Base-by-base conservation (phyloP, 805 yeast genomes). In the Barnettozyma californica region DNA sequence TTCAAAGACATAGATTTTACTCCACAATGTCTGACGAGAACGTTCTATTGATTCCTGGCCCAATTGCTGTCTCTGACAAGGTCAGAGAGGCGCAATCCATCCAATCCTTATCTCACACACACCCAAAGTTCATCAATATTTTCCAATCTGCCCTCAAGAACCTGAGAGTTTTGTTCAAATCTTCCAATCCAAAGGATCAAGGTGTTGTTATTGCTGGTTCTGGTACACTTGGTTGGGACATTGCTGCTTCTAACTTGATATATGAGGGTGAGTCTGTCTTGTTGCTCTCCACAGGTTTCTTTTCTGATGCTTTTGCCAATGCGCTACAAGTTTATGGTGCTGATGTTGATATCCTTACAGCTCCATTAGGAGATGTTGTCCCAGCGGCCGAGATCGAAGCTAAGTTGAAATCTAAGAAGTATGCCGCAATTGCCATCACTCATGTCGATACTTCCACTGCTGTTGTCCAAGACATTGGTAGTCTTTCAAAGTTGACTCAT, bases 391-490 rank as follows among this genome's bases (percentile, higher is more conserved):
- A 70, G 43, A 69, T 91, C 40, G 84, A 81, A 62, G 63, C 69
- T 10, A 76, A 80, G 49, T 74, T 91, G 64, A 62, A 67, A 50
- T 47, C 66, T 9, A 72, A 74, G 45, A 67, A 71, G 51, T 92
- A 85, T 71, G 65, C 77, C 53, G 76, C 87, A 46, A 75, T 92
- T 58, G 88, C 96, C 43, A 77, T 91, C 60, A 92, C 97, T 38
- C 98, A 92, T 59, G 97, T 94, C 35, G 99, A 94, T 67, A 94
- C 98, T 41, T 89, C 97, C 2, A 89, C 97, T 33, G 95, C 96
- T n/a, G 96, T 92, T 38, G 78, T 90, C 37, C 73, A 83, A 41
- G 84, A 87, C 61, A 82, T 92, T 53, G 73, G 78, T 61, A 70
- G 73, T 16, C 74, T 90, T 49, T 68, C 95, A 25, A 68, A 67